A percentile compares a stretch with the other conserved stretches of the same genome.
Evolutionary conservation across 805 yeast species (phyloP).

Genomic region (Saccharomycopsis guyanensis): DNA sequence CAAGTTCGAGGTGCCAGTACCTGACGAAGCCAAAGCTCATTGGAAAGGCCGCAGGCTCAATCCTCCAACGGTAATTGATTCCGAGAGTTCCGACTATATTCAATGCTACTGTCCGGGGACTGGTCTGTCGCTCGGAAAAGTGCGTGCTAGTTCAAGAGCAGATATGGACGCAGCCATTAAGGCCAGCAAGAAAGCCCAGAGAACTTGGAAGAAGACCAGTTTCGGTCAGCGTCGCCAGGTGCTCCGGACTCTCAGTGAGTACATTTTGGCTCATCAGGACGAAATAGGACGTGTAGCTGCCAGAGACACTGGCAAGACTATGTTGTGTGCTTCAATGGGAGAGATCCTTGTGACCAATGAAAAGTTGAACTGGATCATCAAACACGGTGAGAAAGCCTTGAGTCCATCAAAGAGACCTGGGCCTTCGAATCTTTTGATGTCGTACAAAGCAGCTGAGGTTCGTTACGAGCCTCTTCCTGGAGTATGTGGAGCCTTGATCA

Average conservation of each 20-base stretch:
- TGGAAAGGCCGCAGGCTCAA: constrained; percentile 85
- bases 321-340: constrained; percentile 94
- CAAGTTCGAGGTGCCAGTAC: constrained; percentile 49
- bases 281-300: constrained; percentile 88
- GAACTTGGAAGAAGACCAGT: constrained; percentile 41
- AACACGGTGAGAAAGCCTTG: constrained; percentile 71
- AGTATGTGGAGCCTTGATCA: constrained; percentile 80
- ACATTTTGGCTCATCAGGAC: constrained; percentile 73
- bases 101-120: constrained; percentile 96
- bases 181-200: constrained; percentile 49
- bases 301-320: constrained; percentile 93
- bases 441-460: constrained; percentile 88
- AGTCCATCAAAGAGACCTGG: constrained; percentile 75
- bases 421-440: constrained; percentile 76
- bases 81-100: constrained; percentile 58
- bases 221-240: constrained; percentile 64
- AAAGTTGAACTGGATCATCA: constrained; percentile 81
- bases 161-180: constrained; percentile 64
- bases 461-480: constrained; percentile 79
- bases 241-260: constrained; percentile 61
- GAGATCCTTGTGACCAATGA: constrained; percentile 93
- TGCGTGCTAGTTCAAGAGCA: constrained; percentile 50
- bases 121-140: constrained; percentile 77
- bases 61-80: constrained; percentile 50
- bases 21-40: constrained; percentile 75